Percentiles rank a stretch among this genome's conserved stretches.
Conservation (phyloP, 768 basidiomycete genomes). For the Tulasnella sp. region DNA sequence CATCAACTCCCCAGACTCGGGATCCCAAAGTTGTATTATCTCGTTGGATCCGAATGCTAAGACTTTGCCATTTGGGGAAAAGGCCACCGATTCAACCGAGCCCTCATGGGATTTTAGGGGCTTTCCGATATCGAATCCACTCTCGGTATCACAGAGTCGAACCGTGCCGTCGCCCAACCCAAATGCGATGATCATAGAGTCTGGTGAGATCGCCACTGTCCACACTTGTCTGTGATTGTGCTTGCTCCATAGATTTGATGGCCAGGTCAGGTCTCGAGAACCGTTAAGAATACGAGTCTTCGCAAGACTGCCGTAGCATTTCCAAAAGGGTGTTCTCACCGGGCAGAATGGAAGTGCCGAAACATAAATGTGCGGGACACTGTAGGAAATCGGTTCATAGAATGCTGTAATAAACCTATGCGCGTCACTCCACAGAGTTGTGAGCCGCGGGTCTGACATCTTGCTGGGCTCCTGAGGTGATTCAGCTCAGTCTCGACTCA, state of each 20-base stretch:
- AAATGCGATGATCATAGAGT: too few species aligned
- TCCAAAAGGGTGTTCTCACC: background rate
- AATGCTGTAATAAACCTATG: background rate
- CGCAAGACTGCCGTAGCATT: background rate
- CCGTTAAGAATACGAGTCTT: background rate
- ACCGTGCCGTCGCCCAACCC: too few species aligned
- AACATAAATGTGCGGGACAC: background rate
- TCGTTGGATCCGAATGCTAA: slow-evolving; percentile 25
- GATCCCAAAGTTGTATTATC: slow-evolving; percentile 29
- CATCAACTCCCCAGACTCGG: background rate
- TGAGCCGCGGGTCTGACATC: background rate
- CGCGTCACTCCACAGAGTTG: background rate
- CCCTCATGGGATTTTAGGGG: too few species aligned
- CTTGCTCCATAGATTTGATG: background rate
- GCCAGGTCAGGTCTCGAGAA: background rate
- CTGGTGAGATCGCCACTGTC: too few species aligned
- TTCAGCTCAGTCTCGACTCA: background rate
- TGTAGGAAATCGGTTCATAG: background rate
- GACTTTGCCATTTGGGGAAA: background rate
- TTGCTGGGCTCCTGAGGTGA: background rate
- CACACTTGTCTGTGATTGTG: background rate
- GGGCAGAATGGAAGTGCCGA: background rate
- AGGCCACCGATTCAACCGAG: background rate
- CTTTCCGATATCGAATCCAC: background rate
- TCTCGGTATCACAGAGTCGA: too few species aligned